These are phyloP conservation scores for Gloeopeniophorella convolvens DNA, from an alignment of 768 basidiomycete genomes.

Conservation along the genomic window DNA sequence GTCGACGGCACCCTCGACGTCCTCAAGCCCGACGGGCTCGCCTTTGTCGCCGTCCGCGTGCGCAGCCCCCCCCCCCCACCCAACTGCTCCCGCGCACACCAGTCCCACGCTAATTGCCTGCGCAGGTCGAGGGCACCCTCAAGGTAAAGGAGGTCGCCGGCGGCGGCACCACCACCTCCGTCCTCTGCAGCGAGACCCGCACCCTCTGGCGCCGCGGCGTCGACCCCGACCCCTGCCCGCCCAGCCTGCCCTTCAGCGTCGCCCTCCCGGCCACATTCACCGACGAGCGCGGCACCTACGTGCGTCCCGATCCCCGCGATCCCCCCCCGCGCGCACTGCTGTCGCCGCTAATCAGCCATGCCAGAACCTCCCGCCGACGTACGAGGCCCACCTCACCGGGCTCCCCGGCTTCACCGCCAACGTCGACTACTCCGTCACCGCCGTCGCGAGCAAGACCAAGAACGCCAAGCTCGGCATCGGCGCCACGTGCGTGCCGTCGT, in stretches of 20 bases:
- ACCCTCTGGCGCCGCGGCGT: slow-evolving; percentile 53
- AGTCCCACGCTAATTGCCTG: not conserved
- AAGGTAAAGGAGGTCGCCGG: slow-evolving; percentile 29
- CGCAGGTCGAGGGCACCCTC: slow-evolving; percentile 26
- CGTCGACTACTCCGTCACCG: slow-evolving; percentile 56
- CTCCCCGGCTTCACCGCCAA: slow-evolving; percentile 66
- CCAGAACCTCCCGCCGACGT: slow-evolving; percentile 67
- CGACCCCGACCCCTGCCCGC: slow-evolving; percentile 41
- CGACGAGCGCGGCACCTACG: slow-evolving; percentile 52
- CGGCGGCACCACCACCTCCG: slow-evolving; percentile 50
- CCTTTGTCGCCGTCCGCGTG: slow-evolving; percentile 17
- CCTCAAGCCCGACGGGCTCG: slow-evolving; percentile 15
- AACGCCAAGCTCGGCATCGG: slow-evolving; percentile 47
- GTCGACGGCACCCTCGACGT: slow-evolving; percentile 15
- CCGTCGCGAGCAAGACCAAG: slow-evolving; percentile 47
- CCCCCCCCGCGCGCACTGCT: slow-evolving; percentile 1
- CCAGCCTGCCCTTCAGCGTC: slow-evolving; percentile 46
- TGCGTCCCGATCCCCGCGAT: slow-evolving; percentile 30
- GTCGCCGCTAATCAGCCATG: not conserved
- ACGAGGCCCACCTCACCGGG: slow-evolving; percentile 59
- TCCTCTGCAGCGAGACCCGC: slow-evolving; percentile 44
- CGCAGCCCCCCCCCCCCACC: no score
- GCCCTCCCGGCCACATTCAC: slow-evolving; percentile 52
- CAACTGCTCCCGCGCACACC: not conserved
- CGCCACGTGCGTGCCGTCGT: slow-evolving; percentile 39